These are phyloP conservation scores for Spergularia azorica DNA, from an alignment of 179 eudicot species.

Conservation along the genomic window DNA sequence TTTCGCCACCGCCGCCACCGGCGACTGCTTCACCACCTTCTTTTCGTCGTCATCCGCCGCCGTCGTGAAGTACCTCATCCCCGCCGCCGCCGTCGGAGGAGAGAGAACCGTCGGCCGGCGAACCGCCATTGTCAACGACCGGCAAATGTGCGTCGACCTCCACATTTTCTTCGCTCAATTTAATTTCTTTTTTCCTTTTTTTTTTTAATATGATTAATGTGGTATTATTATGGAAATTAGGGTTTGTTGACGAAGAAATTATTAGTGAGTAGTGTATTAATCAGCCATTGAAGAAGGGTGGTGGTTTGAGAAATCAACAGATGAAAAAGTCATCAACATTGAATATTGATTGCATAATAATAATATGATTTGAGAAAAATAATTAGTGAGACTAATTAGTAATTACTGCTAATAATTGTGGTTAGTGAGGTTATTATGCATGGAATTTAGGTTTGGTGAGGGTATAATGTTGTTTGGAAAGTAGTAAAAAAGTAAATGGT, in stretches of 20 bases:
- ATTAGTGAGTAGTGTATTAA: background rate
- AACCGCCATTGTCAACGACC: conserved; percentile 24
- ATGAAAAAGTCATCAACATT: conserved; percentile 15
- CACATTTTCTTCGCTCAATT: conserved; percentile 24
- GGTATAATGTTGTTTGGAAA: background rate
- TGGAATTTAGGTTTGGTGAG: no score
- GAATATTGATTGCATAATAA: background rate
- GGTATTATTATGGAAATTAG: background rate
- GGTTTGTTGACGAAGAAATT: background rate
- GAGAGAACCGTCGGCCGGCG: background rate
- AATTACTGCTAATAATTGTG: no score
- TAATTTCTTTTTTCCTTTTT: background rate
- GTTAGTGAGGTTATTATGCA: no score
- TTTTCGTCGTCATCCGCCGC: background rate
- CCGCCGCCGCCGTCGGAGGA: background rate
- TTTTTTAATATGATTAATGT: background rate
- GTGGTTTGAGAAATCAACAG: background rate
- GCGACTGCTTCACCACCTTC: no score
- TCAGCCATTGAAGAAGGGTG: conserved; percentile 28
- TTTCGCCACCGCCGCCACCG: conserved; percentile 3
- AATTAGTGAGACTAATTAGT: no score
- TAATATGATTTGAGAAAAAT: no score
- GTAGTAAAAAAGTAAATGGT: background rate
- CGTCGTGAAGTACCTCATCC: conserved; percentile 1
- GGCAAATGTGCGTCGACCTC: conserved; percentile 21